These are phyloP conservation scores for Gyrodon lividus DNA, from an alignment of 768 basidiomycete species.

Conservation along the genomic window DNA sequence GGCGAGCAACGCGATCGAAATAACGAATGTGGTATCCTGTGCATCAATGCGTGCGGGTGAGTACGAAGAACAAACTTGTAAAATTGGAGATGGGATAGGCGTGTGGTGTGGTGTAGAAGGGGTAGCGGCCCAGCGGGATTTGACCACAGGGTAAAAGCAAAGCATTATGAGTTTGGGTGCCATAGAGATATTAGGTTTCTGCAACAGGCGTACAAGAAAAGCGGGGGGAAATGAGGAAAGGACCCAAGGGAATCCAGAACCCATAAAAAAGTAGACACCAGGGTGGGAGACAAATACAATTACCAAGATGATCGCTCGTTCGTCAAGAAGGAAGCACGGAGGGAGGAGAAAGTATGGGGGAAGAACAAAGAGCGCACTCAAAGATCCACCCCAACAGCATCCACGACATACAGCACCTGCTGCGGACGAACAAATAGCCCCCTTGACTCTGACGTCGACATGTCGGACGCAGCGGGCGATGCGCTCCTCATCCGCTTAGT, in stretches of 20 bases:
- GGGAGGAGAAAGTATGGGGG: no score
- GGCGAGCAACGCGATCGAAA: not conserved
- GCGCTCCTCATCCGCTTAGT: conserved; percentile 63
- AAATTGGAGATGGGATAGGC: not conserved
- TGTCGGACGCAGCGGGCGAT: conserved; percentile 62
- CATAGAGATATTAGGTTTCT: conserved; percentile 24
- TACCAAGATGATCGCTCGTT: not conserved
- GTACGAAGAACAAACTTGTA: not conserved
- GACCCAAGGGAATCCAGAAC: not conserved
- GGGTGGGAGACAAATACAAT: not conserved
- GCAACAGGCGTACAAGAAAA: conserved; percentile 11
- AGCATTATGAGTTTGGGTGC: conserved; percentile 20
- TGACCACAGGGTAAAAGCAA: conserved; percentile 1
- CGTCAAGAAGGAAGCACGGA: not conserved
- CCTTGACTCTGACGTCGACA: conserved; percentile 60
- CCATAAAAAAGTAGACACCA: not conserved
- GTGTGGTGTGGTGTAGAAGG: not conserved
- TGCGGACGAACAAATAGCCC: conserved; percentile 84
- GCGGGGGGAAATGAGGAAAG: not conserved
- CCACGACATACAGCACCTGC: conserved; percentile 84
- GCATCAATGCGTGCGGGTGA: not conserved
- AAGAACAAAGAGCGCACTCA: conserved; percentile 28
- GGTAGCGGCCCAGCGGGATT: no score
- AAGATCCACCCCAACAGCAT: conserved; percentile 70
- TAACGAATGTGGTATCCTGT: conserved; percentile 24